Evolutionary conservation across 2,329 filamentous ascomycete genomes (phyloP).

Genomic region (Fonsecaea monophora): DNA sequence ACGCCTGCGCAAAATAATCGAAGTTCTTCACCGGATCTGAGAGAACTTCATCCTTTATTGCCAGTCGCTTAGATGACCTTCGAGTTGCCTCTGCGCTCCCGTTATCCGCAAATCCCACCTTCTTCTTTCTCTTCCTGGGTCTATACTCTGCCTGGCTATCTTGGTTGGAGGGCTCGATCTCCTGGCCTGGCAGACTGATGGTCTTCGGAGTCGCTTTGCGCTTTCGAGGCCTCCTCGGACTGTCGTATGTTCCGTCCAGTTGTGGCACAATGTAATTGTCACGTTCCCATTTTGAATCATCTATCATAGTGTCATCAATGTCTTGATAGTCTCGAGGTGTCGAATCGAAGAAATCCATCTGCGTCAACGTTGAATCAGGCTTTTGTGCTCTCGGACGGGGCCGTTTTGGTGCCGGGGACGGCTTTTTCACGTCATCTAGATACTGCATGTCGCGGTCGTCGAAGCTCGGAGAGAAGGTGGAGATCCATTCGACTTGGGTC

Average conservation of each 20-base stretch:
- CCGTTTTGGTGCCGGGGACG: not conserved
- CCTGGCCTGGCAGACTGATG: conserved; percentile 6
- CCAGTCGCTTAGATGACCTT: conserved; percentile 31
- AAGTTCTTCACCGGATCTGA: conserved; percentile 31
- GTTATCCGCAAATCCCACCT: conserved; percentile 10
- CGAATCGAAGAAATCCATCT: conserved; percentile 40
- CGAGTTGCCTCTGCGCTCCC: conserved; percentile 5
- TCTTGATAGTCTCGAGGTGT: conserved; percentile 16
- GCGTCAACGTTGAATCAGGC: conserved; percentile 39
- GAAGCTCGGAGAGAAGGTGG: conserved; percentile 12
- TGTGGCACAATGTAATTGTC: conserved; percentile 8
- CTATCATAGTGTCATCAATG: conserved; percentile 22
- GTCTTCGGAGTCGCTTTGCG: conserved; percentile 20
- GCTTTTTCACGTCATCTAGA: conserved; percentile 10
- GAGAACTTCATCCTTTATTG: conserved; percentile 28
- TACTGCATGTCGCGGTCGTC: conserved; percentile 23
- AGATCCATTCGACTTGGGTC: conserved; percentile 39
- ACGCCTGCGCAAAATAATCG: conserved; percentile 29
- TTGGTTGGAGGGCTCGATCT: conserved; percentile 5
- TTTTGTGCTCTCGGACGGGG: conserved; percentile 20
- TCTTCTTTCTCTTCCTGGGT: conserved; percentile 25
- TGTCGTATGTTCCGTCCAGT: conserved; percentile 33
- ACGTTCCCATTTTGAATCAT: not conserved
- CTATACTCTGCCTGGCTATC: conserved; percentile 32
- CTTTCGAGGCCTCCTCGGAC: conserved; percentile 27